phyloP scores from a whole-genome alignment of 2,329 filamentous ascomycete species.

The Paraphoma chrysanthemicola region DNA sequence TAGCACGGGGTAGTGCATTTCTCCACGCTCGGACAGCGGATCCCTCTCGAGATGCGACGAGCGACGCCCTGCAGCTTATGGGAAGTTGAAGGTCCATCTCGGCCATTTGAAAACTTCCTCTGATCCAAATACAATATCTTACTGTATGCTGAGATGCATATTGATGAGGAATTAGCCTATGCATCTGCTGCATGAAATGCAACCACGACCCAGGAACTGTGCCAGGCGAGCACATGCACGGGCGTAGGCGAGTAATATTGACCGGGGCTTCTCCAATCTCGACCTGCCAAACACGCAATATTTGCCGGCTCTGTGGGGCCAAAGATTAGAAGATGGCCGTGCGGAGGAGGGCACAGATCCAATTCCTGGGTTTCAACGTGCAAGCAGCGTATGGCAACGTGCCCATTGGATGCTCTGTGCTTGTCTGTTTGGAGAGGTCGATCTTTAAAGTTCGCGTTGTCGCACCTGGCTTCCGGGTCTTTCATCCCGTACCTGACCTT shows the following conservation, averaged over 20 bases:
- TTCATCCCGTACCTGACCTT: not conserved
- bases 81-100: not conserved
- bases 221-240: not conserved
- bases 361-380: conserved; percentile 9
- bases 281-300: conserved; percentile 3
- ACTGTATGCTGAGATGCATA: not conserved
- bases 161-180: not conserved
- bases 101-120: not conserved
- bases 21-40: conserved; percentile 3
- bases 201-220: not conserved
- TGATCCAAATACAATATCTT: not conserved
- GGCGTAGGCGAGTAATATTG: conserved; percentile 3
- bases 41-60: not conserved
- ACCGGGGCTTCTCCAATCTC: conserved; percentile 16
- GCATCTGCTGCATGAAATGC: conserved; percentile 2
- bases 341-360: conserved; percentile 17
- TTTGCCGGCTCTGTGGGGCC: conserved; percentile 22
- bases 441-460: conserved; percentile 14
- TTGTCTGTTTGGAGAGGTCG: conserved; percentile 1
- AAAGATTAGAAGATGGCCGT: conserved; percentile 4
- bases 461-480: conserved; percentile 1
- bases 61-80: not conserved
- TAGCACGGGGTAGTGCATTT: conserved; percentile 2
- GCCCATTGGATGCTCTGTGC: not conserved
- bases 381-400: conserved; percentile 7